Evolutionary conservation across 345 rosid species (phyloP).

Genomic region (Ailanthus altissimus): DNA sequence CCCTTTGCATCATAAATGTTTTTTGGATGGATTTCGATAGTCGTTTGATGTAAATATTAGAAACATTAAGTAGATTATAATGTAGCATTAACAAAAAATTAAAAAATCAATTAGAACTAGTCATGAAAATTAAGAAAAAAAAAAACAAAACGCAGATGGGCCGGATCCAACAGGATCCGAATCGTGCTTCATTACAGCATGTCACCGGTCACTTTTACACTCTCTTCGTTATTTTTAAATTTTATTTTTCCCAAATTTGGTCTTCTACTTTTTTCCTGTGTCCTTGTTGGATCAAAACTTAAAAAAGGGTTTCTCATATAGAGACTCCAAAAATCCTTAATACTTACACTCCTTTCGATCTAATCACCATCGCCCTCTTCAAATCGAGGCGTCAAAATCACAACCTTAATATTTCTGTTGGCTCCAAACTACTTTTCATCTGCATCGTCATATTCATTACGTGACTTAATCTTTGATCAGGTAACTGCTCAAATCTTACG

Average conservation of each 20-base stretch:
- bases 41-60: not conserved
- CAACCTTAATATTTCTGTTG: not conserved
- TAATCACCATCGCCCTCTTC: not conserved
- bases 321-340: not conserved
- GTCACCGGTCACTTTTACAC: not conserved
- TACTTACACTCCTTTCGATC: constrained; percentile 4
- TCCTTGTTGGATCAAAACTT: not conserved
- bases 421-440: not conserved
- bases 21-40: too few species aligned
- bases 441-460: not conserved
- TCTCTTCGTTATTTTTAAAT: not conserved
- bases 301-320: not conserved
- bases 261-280: not conserved
- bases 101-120: not conserved
- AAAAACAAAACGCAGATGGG: not conserved
- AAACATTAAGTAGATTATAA: not conserved
- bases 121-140: not conserved
- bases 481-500: not conserved
- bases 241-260: not conserved
- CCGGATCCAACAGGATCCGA: not conserved
- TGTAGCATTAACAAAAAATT: not conserved
- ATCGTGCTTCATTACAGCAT: not conserved
- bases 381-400: not conserved
- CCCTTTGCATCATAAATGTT: too few species aligned
- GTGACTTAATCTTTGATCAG: constrained; percentile 5